These are phyloP conservation scores for Russula lepida DNA, from an alignment of 768 basidiomycete genomes.

Conservation along the genomic window DNA sequence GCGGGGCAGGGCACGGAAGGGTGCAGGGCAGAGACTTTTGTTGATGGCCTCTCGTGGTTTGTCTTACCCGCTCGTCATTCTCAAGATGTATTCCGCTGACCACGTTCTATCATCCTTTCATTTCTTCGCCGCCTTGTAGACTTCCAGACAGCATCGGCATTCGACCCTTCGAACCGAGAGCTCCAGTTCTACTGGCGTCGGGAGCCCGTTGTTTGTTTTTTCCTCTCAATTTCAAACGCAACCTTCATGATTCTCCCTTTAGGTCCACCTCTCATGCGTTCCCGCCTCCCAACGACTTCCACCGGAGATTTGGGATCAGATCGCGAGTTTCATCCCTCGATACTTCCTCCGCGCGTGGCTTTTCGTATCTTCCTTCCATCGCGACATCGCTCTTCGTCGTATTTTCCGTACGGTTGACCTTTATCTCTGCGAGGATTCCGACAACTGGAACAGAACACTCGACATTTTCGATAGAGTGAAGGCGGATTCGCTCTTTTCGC, in stretches of 20 bases:
- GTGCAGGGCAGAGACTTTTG: conserved; percentile 45
- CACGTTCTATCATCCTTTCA: not conserved
- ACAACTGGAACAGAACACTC: conserved; percentile 49
- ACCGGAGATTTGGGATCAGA: conserved; percentile 59
- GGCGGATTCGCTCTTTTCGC: conserved; percentile 51
- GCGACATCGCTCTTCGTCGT: conserved; percentile 53
- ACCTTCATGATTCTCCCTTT: not conserved
- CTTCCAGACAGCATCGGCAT: conserved; percentile 48
- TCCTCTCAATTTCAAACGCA: not conserved
- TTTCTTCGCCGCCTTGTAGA: conserved; percentile 31
- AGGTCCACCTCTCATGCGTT: conserved; percentile 47
- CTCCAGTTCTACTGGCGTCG: conserved; percentile 41
- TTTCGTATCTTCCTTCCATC: conserved; percentile 53
- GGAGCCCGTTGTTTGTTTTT: conserved; percentile 37
- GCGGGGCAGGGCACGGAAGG: conserved; percentile 50
- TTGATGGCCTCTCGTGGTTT: conserved; percentile 53
- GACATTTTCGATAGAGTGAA: conserved; percentile 64
- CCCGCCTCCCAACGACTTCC: conserved; percentile 57
- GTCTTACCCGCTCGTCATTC: conserved; percentile 13
- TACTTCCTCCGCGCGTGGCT: conserved; percentile 65
- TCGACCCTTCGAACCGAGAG: conserved; percentile 52
- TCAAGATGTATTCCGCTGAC: not conserved
- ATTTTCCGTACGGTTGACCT: conserved; percentile 63
- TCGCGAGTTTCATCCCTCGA: conserved; percentile 53
- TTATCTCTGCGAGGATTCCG: conserved; percentile 58